A percentile compares a stretch with the other conserved stretches of the same genome.
Conservation (phyloP, 108 stramenopile genomes). For the Pseudonitzschia delicatissima region DNA sequence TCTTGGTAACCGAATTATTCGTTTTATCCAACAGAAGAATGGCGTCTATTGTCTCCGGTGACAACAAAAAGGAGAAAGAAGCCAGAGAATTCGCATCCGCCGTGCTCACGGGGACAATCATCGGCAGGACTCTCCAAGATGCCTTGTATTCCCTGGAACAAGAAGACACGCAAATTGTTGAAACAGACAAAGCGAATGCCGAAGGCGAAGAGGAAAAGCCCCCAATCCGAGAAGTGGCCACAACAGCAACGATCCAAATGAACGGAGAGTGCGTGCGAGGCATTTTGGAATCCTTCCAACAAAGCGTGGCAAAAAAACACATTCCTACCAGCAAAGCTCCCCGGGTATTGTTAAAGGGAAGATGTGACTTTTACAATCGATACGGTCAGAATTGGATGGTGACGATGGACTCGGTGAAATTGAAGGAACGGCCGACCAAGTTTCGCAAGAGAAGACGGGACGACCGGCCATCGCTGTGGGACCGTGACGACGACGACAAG, state of each 20-base stretch:
- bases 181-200: not conserved
- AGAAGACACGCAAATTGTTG: slow-evolving; percentile 1
- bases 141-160: not conserved
- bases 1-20: too few relatives aligned
- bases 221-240: not conserved
- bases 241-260: not conserved
- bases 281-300: not conserved
- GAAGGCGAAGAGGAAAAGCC: not conserved
- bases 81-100: slow-evolving; percentile 9
- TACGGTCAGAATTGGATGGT: slow-evolving; percentile 13
- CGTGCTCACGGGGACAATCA: slow-evolving; percentile 2
- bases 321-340: not conserved
- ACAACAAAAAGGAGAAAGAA: not conserved
- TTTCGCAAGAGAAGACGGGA: slow-evolving; percentile 4
- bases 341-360: not conserved
- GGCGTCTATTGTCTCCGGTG: not conserved
- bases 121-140: slow-evolving; percentile 6
- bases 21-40: too few relatives aligned
- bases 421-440: not conserved
- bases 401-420: not conserved
- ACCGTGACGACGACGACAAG: slow-evolving; percentile 1
- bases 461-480: slow-evolving; percentile 11
- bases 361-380: not conserved
- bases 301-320: not conserved
- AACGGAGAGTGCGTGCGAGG: not conserved